These are phyloP conservation scores for Ailanthus altissimus DNA, from an alignment of 345 rosid species.

Conservation along the genomic window DNA sequence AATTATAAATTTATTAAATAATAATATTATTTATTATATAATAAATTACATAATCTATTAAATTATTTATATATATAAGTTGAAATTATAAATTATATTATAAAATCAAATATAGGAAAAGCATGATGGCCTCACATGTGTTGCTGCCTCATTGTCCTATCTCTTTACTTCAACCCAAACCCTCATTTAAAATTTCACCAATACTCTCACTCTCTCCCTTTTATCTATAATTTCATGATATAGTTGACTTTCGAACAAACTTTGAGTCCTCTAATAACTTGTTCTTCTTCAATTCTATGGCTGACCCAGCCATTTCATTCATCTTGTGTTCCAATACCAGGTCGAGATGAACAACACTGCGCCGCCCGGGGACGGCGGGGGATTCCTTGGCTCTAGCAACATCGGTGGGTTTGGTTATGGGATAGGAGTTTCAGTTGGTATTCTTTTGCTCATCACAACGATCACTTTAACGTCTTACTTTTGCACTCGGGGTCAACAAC, in stretches of 20 bases:
- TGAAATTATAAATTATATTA: neutral
- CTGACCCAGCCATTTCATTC: constrained; percentile 27
- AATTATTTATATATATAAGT: too few relatives aligned
- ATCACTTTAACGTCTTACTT: constrained; percentile 52
- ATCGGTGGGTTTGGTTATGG: constrained; percentile 55
- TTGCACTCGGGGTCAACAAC: constrained; percentile 33
- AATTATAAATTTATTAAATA: too few relatives aligned
- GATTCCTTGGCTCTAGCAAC: constrained; percentile 27
- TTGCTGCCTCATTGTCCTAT: neutral
- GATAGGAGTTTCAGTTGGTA: constrained; percentile 52
- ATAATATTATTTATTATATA: too few relatives aligned
- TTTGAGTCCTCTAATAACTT: constrained; percentile 15
- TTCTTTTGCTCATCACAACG: constrained; percentile 52
- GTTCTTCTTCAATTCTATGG: constrained; percentile 32
- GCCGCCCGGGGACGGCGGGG: neutral
- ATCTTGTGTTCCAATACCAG: neutral
- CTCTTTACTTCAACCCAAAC: constrained; percentile 21
- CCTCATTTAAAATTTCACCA: constrained; percentile 34
- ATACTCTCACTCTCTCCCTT: neutral
- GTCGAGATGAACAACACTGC: constrained; percentile 17
- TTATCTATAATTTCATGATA: constrained; percentile 1
- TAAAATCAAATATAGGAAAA: neutral
- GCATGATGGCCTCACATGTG: constrained; percentile 24
- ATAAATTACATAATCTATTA: too few relatives aligned
- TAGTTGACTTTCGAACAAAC: constrained; percentile 48